Evolutionary conservation across 1,139 yeast genomes (phyloP).

Genomic region (Candida sojae): DNA sequence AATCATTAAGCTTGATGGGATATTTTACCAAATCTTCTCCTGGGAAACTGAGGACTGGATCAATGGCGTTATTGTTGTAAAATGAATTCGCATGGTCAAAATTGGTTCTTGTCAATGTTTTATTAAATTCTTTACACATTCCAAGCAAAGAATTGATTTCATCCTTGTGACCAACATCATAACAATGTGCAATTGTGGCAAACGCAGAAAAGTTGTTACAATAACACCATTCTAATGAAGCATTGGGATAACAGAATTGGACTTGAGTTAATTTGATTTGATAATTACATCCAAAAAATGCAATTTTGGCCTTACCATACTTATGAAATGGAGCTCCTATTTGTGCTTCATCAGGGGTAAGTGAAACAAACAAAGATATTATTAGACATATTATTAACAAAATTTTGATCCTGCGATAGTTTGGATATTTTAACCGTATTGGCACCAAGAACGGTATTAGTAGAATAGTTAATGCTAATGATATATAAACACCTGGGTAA

Average conservation of each 20-base stretch:
- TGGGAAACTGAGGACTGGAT: constrained; percentile 18
- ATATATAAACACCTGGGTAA: constrained; percentile 18
- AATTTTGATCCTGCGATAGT: constrained; percentile 15
- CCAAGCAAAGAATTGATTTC: constrained; percentile 27
- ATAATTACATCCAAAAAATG: constrained; percentile 32
- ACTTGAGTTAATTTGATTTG: constrained; percentile 25
- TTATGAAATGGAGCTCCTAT: constrained; percentile 38
- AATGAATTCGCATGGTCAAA: constrained; percentile 41
- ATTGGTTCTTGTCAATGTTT: constrained; percentile 27
- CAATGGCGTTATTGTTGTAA: constrained; percentile 7
- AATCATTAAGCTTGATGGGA: constrained; percentile 30
- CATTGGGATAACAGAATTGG: constrained; percentile 23
- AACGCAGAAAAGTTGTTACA: constrained; percentile 37
- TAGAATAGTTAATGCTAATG: constrained; percentile 18
- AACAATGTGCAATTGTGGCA: constrained; percentile 46
- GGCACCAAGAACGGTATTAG: constrained; percentile 24
- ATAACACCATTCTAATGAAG: constrained; percentile 21
- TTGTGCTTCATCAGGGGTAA: constrained; percentile 34
- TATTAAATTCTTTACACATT: constrained; percentile 29
- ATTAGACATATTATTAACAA: constrained; percentile 18
- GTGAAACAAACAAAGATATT: constrained; percentile 22
- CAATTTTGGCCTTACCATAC: constrained; percentile 30
- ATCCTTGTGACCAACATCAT: constrained; percentile 21
- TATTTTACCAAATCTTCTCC: constrained; percentile 19
- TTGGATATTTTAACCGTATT: constrained; percentile 14